phyloP scores from a whole-genome alignment of 2,329 filamentous ascomycete species.

The Huntiella bhutanensis region DNA sequence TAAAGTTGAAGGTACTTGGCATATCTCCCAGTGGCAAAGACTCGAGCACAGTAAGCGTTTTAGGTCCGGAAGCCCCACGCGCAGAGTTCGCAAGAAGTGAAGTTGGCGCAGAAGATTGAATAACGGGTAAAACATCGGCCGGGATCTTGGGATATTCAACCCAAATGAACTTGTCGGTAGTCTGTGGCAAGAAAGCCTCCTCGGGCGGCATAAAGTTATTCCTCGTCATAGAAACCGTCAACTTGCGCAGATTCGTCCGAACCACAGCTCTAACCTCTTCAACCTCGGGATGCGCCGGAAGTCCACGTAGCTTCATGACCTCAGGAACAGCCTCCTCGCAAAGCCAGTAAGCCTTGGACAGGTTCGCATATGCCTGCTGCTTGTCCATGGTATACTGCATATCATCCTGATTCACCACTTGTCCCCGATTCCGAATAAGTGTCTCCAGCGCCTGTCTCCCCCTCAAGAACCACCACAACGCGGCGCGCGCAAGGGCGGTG shows the following conservation, averaged over 20 bases:
- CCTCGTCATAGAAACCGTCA: constrained; percentile 66
- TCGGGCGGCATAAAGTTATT: constrained; percentile 61
- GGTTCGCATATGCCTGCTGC: constrained; percentile 67
- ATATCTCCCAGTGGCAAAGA: constrained; percentile 64
- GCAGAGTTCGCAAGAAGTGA: constrained; percentile 27
- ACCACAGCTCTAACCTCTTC: constrained; percentile 37
- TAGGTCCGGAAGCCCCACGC: constrained; percentile 17
- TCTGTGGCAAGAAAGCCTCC: constrained; percentile 50
- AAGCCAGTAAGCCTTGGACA: constrained; percentile 81
- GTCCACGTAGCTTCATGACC: constrained; percentile 24
- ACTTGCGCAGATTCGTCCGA: constrained; percentile 47
- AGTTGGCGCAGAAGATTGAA: constrained; percentile 26
- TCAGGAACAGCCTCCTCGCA: constrained; percentile 34
- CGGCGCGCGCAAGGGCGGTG: constrained; percentile 50
- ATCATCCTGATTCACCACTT: constrained; percentile 28
- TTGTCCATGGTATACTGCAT: constrained; percentile 34
- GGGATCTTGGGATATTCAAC: constrained; percentile 55
- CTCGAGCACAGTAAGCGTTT: constrained; percentile 33
- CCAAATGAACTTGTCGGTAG: constrained; percentile 69
- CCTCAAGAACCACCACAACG: constrained; percentile 77
- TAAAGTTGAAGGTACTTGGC: constrained; percentile 55
- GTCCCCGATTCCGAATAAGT: constrained; percentile 46
- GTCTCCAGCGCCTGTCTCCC: constrained; percentile 59
- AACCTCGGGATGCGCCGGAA: constrained; percentile 26
- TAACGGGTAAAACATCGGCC: constrained; percentile 49